Evolutionary conservation across 768 basidiomycete species (phyloP).

Genomic region (Glaciozyma martinii): DNA sequence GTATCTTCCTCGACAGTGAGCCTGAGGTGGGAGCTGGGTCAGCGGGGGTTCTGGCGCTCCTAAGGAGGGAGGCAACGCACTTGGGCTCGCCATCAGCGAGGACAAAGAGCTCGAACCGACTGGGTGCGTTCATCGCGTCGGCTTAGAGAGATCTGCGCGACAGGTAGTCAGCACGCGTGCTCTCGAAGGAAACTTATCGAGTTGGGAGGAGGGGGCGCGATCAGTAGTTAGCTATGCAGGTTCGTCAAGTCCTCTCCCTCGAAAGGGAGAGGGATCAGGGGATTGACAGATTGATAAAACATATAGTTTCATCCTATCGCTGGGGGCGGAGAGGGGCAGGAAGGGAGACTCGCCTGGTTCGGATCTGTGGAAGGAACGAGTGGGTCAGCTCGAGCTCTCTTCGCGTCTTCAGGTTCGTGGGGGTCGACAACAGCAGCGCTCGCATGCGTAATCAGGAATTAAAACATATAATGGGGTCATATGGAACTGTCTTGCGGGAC

Average conservation of each 20-base stretch:
- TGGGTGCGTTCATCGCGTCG: slow-evolving; percentile 71
- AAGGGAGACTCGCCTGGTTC: not conserved
- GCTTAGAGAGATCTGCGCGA: too few species aligned
- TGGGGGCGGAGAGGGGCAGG: not conserved
- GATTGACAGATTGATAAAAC: slow-evolving; percentile 51
- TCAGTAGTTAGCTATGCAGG: slow-evolving; percentile 31
- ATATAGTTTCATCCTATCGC: slow-evolving; percentile 24
- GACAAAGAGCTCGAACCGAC: slow-evolving; percentile 80
- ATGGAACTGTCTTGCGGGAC: not conserved
- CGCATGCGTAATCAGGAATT: not conserved
- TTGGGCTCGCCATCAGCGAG: slow-evolving; percentile 86
- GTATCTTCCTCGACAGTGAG: slow-evolving; percentile 87
- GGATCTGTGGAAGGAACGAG: not conserved
- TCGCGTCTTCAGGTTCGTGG: not conserved
- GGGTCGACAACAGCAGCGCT: not conserved
- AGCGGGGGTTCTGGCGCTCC: not conserved
- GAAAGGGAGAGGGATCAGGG: slow-evolving; percentile 36
- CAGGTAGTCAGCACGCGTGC: not conserved
- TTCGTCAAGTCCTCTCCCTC: slow-evolving; percentile 16
- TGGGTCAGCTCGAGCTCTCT: not conserved
- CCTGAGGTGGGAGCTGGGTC: not conserved
- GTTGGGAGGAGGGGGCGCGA: slow-evolving; percentile 9
- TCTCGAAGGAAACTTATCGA: not conserved
- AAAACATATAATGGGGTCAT: slow-evolving; percentile 1
- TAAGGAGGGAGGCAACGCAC: slow-evolving; percentile 50